Conservation (phyloP, 2,329 filamentous ascomycete genomes). For the Colletotrichum horii region DNA sequence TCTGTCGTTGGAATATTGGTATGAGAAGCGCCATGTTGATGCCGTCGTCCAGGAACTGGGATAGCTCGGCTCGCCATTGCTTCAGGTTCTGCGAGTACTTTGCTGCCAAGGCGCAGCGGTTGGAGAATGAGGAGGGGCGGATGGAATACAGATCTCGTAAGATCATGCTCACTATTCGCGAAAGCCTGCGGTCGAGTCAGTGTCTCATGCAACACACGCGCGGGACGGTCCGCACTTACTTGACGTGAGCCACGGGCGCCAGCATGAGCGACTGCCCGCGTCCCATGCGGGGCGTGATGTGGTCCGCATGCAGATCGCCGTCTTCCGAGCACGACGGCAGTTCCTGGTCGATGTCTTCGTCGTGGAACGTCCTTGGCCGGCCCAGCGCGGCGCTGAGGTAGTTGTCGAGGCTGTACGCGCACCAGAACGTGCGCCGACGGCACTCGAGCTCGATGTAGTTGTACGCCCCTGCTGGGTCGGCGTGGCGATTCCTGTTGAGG, state of each 20-base stretch:
- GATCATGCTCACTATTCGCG: conserved; percentile 39
- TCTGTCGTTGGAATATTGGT: conserved; percentile 45
- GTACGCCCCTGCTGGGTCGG: conserved; percentile 24
- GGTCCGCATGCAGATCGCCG: conserved; percentile 16
- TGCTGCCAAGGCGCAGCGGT: conserved; percentile 29
- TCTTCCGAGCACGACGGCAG: conserved; percentile 61
- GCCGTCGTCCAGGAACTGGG: conserved; percentile 43
- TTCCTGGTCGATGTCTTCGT: conserved; percentile 69
- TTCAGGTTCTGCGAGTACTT: conserved; percentile 33
- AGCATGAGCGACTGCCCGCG: conserved; percentile 34
- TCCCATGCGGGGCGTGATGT: conserved; percentile 13
- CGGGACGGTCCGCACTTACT: conserved; percentile 25
- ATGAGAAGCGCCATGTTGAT: conserved; percentile 36
- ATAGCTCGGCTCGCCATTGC: conserved; percentile 38
- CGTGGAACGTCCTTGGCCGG: conserved; percentile 64
- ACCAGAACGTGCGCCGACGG: conserved; percentile 62
- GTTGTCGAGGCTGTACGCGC: conserved; percentile 67
- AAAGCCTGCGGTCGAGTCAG: conserved; percentile 26
- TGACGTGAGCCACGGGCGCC: conserved; percentile 39
- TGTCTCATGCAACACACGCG: not conserved
- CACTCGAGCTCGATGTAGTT: conserved; percentile 43
- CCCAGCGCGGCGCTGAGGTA: conserved; percentile 69
- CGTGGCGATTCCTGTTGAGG: conserved; percentile 38
- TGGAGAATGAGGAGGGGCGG: conserved; percentile 32
- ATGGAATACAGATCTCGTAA: conserved; percentile 40